Base-by-base conservation (phyloP, 2,329 filamentous ascomycete species). In the Fusarium chuoi region DNA sequence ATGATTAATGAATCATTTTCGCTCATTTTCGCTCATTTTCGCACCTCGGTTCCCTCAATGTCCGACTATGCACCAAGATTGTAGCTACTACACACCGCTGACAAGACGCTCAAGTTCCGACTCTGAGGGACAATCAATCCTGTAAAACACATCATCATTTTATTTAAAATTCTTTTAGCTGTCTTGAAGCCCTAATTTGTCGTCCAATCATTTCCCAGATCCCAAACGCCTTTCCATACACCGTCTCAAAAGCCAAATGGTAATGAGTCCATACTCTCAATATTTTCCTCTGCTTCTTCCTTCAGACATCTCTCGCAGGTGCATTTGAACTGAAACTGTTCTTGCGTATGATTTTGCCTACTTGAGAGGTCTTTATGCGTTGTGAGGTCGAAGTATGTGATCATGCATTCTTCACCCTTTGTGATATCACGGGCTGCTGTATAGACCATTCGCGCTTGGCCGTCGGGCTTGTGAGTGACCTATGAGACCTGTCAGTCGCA, bases 331-430 rank as follows among this genome's bases (percentile, higher is more conserved):
- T 70, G 74, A 38, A 79, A 79, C 11, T 77, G 75, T 2, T 74
- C 73, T 14, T 75, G 56, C 1, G 72, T 61, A 18, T 64, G 57
- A 6, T 70, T 45, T 17, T 77, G 77, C 11, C 78, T 73, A 30
- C 59, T 70, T 6, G 54, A 56, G 1, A 78, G 52, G n/a, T 71
- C 62, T n/a, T 56, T 39, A 8, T 67, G 65, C 1, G 30, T 65
- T 7, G 71, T 72, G 4, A 78, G 69, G 48, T 80, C 78, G 49
- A 80, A 79, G 58, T 80, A 80, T 1, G 77, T 78, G 33, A 80
- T 79, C 45, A 71, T 70, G 26, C 75, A 77, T 26, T 80, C 78
- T 52, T 80, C 78, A 3, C 69, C 74, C 33, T 71, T 60, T 7
- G 20, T 17, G 7, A 80, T 78, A 18, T 80, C 73, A 4, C 75